Evolutionary conservation across 164 flowering plant species (phyloP).

Genomic region (Nymphaea thermarum): DNA sequence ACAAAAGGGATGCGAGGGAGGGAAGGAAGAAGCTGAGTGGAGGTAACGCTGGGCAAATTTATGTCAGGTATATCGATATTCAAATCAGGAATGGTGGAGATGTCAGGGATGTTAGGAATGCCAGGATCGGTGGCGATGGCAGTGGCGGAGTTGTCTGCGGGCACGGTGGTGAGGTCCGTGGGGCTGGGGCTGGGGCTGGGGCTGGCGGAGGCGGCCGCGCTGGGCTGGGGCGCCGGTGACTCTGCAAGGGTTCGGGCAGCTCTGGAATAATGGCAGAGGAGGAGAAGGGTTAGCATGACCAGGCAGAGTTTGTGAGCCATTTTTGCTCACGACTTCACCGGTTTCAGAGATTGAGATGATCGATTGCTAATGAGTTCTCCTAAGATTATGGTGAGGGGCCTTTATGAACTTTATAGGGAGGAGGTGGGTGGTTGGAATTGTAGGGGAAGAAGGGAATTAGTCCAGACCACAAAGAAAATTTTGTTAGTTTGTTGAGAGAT

Average conservation of each 20-base stretch:
- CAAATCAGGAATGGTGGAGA: background rate
- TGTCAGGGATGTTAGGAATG: background rate
- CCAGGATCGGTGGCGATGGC: background rate
- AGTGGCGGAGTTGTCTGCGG: too few relatives aligned
- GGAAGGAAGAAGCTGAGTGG: background rate
- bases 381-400: background rate
- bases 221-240: background rate
- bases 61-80: background rate
- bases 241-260: background rate
- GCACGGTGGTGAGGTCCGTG: too few relatives aligned
- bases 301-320: background rate
- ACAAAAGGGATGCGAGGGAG: background rate
- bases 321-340: background rate
- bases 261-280: background rate
- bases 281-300: background rate
- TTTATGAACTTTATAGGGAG: background rate
- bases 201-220: too few relatives aligned
- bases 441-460: background rate
- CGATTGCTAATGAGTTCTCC: background rate
- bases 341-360: background rate
- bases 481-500: background rate
- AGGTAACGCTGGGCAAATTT: background rate
- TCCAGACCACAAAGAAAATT: background rate
- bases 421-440: background rate
- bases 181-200: too few relatives aligned